Conservation (phyloP, 2,329 filamentous ascomycete species). For the Rhynchosporium agropyri region DNA sequence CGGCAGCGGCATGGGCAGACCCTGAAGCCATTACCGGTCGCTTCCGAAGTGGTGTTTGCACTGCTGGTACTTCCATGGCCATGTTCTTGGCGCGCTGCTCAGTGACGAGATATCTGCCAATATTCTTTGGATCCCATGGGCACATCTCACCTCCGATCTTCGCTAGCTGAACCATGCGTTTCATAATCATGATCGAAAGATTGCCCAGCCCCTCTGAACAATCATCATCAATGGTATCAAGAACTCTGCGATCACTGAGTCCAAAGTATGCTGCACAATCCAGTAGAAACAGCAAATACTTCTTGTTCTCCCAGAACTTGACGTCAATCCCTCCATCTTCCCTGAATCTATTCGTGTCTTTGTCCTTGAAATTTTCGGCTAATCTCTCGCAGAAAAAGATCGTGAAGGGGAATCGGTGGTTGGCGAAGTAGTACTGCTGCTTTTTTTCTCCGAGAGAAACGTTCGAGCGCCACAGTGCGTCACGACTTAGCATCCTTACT, state of each 20-base stretch:
- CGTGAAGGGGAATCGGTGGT: background rate
- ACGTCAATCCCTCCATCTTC: background rate
- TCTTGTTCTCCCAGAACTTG: slow-evolving; percentile 4
- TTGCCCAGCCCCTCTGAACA: too few species aligned
- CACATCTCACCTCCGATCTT: background rate
- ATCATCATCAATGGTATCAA: background rate
- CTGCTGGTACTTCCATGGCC: background rate
- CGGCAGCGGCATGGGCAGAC: background rate
- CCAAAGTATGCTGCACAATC: slow-evolving; percentile 9
- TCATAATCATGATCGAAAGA: background rate
- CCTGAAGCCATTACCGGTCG: background rate
- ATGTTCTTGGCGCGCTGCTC: background rate
- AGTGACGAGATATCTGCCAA: background rate
- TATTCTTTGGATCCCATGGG: slow-evolving; percentile 7
- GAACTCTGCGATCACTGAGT: background rate
- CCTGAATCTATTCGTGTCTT: background rate
- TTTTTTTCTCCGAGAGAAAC: slow-evolving; percentile 7
- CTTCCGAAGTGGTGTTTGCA: background rate
- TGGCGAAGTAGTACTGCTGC: slow-evolving; percentile 9
- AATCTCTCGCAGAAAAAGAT: background rate
- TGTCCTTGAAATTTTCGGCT: background rate
- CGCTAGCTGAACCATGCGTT: background rate
- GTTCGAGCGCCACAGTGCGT: slow-evolving; percentile 4
- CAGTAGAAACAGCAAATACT: slow-evolving; percentile 1
- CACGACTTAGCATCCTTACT: slow-evolving; percentile 3